Conservation (phyloP, 352 stramenopile species). For the Globisporangium alternatum region DNA sequence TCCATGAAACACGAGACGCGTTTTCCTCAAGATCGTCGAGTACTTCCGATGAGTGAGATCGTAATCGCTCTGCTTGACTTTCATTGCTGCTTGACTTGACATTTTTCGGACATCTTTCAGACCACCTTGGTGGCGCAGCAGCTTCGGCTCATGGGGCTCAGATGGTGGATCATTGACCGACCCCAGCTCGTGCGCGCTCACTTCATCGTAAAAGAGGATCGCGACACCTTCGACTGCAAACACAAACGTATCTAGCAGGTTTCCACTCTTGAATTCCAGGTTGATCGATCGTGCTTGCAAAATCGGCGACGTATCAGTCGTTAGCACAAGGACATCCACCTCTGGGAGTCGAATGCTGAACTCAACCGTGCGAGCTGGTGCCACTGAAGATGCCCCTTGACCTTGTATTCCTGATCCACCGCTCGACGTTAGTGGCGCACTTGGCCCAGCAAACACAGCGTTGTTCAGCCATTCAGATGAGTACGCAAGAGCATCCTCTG, state of each 20-base stretch:
- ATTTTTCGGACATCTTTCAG: constrained; percentile 16
- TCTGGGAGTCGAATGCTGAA: constrained; percentile 57
- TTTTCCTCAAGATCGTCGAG: constrained; percentile 59
- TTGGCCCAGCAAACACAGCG: constrained; percentile 34
- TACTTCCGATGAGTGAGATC: constrained; percentile 40
- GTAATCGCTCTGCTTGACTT: constrained; percentile 27
- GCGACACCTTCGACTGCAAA: constrained; percentile 57
- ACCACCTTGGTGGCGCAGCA: constrained; percentile 15
- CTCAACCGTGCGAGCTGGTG: constrained; percentile 29
- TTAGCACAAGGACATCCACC: constrained; percentile 63
- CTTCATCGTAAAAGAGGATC: constrained; percentile 58
- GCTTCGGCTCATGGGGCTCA: not conserved
- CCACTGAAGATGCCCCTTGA: not conserved
- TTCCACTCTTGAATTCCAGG: constrained; percentile 50
- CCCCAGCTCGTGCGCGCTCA: not conserved
- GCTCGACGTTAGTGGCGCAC: not conserved
- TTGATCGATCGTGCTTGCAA: constrained; percentile 54
- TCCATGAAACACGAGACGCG: constrained; percentile 58
- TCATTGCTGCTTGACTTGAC: constrained; percentile 7
- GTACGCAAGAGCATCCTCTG: constrained; percentile 45
- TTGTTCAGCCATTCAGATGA: constrained; percentile 57
- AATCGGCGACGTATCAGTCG: constrained; percentile 59
- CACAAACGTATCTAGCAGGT: constrained; percentile 47
- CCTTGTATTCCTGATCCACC: not conserved
- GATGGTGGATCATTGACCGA: not conserved